Percentiles rank a stretch among this genome's conserved stretches.
phyloP scores from a whole-genome alignment of 1,139 yeast species.

The Scheffersomyces illinoinensis region DNA sequence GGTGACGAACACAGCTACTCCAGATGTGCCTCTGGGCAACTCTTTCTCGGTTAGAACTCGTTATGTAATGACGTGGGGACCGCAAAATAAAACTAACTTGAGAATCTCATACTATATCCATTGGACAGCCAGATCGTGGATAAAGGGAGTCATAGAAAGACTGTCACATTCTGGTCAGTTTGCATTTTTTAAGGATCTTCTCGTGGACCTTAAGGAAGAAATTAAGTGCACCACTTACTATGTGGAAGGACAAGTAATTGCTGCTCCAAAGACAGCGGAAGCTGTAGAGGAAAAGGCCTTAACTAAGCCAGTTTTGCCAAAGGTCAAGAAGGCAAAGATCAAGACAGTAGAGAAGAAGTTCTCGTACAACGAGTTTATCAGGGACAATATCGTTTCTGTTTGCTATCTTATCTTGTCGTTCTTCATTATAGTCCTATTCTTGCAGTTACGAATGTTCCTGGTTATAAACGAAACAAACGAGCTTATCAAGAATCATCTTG shows the following conservation, averaged over 20 bases:
- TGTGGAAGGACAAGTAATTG: constrained; percentile 20
- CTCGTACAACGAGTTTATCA: constrained; percentile 12
- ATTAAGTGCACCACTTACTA: constrained; percentile 23
- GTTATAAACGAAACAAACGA: constrained; percentile 25
- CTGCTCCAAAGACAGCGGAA: constrained; percentile 2
- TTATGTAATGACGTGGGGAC: constrained; percentile 51
- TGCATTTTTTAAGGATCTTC: constrained; percentile 35
- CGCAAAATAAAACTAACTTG: constrained; percentile 39
- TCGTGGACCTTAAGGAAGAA: constrained; percentile 31
- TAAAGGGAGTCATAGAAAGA: constrained; percentile 54
- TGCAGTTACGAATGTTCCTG: constrained; percentile 22
- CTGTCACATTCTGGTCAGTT: constrained; percentile 51
- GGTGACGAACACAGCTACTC: constrained; percentile 45
- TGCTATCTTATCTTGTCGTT: constrained; percentile 21
- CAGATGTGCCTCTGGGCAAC: constrained; percentile 62
- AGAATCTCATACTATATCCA: constrained; percentile 45
- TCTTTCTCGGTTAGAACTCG: constrained; percentile 53
- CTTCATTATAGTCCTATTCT: constrained; percentile 22
- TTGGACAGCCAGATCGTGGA: constrained; percentile 62
- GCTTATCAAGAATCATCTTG: constrained; percentile 26
- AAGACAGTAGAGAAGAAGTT: not conserved
- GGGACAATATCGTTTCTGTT: constrained; percentile 17
- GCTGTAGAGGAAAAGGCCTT: constrained; percentile 1
- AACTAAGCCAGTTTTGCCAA: constrained; percentile 5
- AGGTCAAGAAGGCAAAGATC: not conserved